Evolutionary conservation across 1,284 basidiomycete species (phyloP).

Genomic region (Ustanciosporium gigantosporum): DNA sequence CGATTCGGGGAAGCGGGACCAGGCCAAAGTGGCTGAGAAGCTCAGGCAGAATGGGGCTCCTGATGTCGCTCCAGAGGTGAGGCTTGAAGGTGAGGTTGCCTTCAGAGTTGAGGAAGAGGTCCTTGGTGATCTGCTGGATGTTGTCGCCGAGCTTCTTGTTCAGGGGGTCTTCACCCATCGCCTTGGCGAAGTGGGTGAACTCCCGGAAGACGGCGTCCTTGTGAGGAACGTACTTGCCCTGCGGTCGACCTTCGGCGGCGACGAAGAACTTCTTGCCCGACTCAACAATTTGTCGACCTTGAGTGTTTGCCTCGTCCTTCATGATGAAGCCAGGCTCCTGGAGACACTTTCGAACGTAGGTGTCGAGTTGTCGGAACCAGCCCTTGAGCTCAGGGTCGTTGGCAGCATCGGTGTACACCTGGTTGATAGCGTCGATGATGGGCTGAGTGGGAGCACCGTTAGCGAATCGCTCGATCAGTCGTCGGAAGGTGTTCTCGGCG

Average conservation of each 20-base stretch:
- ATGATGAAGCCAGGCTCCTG: constrained; percentile 87
- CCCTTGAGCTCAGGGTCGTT: constrained; percentile 74
- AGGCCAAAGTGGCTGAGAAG: constrained; percentile 74
- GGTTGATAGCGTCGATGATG: constrained; percentile 74
- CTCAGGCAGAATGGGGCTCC: constrained; percentile 78
- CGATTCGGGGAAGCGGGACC: constrained; percentile 71
- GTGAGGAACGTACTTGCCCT: constrained; percentile 78
- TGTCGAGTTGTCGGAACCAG: constrained; percentile 76
- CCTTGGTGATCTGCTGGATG: constrained; percentile 77
- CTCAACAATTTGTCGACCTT: constrained; percentile 63
- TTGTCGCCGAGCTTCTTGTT: constrained; percentile 80
- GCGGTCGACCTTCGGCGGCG: constrained; percentile 60
- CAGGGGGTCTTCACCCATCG: constrained; percentile 81
- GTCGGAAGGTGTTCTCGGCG: constrained; percentile 52
- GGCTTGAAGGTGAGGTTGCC: constrained; percentile 78
- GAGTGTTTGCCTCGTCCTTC: constrained; percentile 70
- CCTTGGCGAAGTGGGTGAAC: constrained; percentile 75
- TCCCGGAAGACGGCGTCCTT: constrained; percentile 79
- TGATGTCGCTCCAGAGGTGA: constrained; percentile 78
- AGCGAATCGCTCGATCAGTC: constrained; percentile 87
- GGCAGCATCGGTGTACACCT: constrained; percentile 74
- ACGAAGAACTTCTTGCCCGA: constrained; percentile 54
- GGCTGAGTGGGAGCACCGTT: constrained; percentile 69
- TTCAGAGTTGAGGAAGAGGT: constrained; percentile 70
- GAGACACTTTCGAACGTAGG: constrained; percentile 67